Conservation (phyloP, 805 yeast genomes). For the Metschnikowia peoriensis region DNA sequence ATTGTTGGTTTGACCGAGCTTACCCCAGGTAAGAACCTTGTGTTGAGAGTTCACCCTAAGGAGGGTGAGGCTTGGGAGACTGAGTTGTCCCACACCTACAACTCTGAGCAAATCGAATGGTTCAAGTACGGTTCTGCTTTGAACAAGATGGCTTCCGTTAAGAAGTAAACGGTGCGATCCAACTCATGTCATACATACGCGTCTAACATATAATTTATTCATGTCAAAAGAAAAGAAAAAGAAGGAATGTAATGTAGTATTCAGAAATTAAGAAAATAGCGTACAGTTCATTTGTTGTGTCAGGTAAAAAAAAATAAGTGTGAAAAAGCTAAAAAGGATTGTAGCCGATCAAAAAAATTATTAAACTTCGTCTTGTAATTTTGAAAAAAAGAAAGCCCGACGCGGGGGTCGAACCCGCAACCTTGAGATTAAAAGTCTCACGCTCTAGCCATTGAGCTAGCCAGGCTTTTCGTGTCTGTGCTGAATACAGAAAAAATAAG, state of each 20-base stretch:
- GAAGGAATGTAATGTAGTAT: background rate
- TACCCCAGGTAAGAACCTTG: slow-evolving; percentile 91
- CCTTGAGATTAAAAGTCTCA: slow-evolving; percentile 26
- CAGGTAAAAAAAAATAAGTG: background rate
- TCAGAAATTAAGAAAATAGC: no score
- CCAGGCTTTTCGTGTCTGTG: slow-evolving; percentile 16
- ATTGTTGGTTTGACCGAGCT: slow-evolving; percentile 77
- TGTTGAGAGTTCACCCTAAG: slow-evolving; percentile 69
- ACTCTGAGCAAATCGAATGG: slow-evolving; percentile 97
- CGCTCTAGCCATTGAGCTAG: slow-evolving; percentile 28
- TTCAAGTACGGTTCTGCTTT: slow-evolving; percentile 98
- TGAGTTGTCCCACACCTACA: slow-evolving; percentile 94
- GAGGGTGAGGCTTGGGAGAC: slow-evolving; percentile 85
- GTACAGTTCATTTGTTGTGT: no score
- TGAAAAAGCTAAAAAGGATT: no score
- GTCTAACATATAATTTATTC: slow-evolving; percentile 12
- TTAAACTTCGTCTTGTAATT: no score
- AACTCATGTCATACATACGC: slow-evolving; percentile 8
- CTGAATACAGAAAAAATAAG: background rate
- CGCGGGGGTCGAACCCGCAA: slow-evolving; percentile 29
- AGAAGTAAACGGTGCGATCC: slow-evolving; percentile 4
- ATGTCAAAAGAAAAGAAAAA: background rate
- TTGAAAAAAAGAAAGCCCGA: slow-evolving; percentile 18
- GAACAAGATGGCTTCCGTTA: slow-evolving; percentile 77
- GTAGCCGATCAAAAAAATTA: no score